Conservation (phyloP, 495 filamentous ascomycete genomes). For the Evernia prunastri region DNA sequence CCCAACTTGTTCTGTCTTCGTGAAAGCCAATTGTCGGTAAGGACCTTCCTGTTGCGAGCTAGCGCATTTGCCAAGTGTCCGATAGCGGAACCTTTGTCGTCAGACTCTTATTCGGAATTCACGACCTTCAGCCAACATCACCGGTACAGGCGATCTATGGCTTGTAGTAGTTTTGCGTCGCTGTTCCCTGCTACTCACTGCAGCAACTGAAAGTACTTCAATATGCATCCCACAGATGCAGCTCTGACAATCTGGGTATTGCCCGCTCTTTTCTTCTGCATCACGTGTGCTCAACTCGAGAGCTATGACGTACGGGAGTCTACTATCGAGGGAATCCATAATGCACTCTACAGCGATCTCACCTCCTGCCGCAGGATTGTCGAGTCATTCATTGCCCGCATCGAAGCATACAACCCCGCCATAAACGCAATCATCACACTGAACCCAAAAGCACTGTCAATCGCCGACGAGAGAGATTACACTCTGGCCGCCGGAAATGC, state of each 20-base stretch:
- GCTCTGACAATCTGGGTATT: neutral
- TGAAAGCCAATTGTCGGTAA: neutral
- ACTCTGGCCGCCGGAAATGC: conserved; percentile 39
- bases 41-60: neutral
- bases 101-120: neutral
- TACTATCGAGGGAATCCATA: conserved; percentile 49
- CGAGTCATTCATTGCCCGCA: conserved; percentile 49
- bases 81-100: neutral
- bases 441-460: conserved; percentile 43
- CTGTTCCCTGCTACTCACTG: neutral
- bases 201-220: too few relatives aligned
- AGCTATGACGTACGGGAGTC: conserved; percentile 44
- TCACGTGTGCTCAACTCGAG: conserved; percentile 2
- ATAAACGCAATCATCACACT: conserved; percentile 53
- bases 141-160: neutral
- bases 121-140: neutral
- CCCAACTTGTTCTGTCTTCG: neutral
- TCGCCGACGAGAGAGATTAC: conserved; percentile 44
- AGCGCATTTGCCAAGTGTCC: neutral
- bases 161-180: neutral
- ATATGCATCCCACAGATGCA: neutral
- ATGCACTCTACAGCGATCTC: conserved; percentile 41
- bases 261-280: neutral
- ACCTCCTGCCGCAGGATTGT: conserved; percentile 48
- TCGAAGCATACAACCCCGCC: conserved; percentile 48